Conservation (phyloP, 805 yeast species). For the Candida sonorensis region DNA sequence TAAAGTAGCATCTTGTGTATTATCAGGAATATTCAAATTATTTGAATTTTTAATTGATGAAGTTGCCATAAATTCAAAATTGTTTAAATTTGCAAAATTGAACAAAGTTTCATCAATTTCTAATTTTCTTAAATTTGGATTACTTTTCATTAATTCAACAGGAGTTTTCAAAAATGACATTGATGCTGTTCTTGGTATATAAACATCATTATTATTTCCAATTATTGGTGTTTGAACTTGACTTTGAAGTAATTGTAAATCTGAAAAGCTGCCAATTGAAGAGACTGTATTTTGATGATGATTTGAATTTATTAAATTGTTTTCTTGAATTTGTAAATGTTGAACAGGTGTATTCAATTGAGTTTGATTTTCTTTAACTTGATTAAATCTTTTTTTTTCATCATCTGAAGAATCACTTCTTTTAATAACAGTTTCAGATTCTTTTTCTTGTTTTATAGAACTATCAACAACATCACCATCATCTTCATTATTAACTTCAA, state of each 20-base stretch:
- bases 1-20: too few relatives aligned
- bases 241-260: not conserved
- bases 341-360: too few relatives aligned
- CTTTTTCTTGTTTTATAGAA: too few relatives aligned
- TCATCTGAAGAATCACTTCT: too few relatives aligned
- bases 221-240: constrained; percentile 1
- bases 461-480: too few relatives aligned
- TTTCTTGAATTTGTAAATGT: too few relatives aligned
- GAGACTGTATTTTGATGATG: not conserved
- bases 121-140: constrained; percentile 4
- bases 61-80: constrained; percentile 13
- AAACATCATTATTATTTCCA: not conserved
- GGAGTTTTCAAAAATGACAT: constrained; percentile 2
- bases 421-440: too few relatives aligned
- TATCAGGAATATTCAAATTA: constrained; percentile 4
- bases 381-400: too few relatives aligned
- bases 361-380: too few relatives aligned
- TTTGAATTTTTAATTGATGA: constrained; percentile 9
- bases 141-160: constrained; percentile 1
- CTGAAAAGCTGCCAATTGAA: too few relatives aligned
- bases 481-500: too few relatives aligned
- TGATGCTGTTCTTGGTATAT: constrained; percentile 1
- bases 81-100: constrained; percentile 10
- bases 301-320: too few relatives aligned
- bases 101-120: constrained; percentile 10